Evolutionary conservation across 495 filamentous ascomycete genomes (phyloP).

Genomic region (Talaromyces proteolyticus): DNA sequence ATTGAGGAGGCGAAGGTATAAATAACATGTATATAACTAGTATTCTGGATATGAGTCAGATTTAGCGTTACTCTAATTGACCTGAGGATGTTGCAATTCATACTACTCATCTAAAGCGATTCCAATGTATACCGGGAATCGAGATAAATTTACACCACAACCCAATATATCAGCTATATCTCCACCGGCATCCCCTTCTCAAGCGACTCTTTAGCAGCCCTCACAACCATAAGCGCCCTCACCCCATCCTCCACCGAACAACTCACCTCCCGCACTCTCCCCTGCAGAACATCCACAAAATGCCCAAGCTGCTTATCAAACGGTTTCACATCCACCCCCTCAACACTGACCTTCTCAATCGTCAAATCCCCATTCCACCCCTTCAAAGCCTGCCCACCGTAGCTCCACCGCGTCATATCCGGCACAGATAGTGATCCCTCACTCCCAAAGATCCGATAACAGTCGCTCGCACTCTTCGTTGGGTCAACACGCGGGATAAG

Average conservation of each 20-base stretch:
- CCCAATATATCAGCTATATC: too few species aligned
- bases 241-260: background rate
- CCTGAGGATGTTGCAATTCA: too few species aligned
- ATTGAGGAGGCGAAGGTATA: too few species aligned
- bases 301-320: constrained; percentile 32
- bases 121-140: too few species aligned
- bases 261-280: background rate
- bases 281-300: background rate
- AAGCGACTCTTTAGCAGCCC: too few species aligned
- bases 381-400: constrained; percentile 27
- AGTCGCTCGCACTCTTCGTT: constrained; percentile 24
- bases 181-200: too few species aligned
- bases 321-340: constrained; percentile 28
- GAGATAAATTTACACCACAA: too few species aligned
- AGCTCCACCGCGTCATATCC: constrained; percentile 50
- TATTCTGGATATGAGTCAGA: too few species aligned
- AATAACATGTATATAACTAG: too few species aligned
- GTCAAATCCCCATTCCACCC: constrained; percentile 24
- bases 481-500: constrained; percentile 38
- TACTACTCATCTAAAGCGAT: too few species aligned
- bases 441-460: constrained; percentile 53
- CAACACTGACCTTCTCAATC: constrained; percentile 25
- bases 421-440: constrained; percentile 49
- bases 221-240: background rate
- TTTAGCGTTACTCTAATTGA: too few species aligned